These are phyloP conservation scores for Pholiota microspora DNA, from an alignment of 768 basidiomycete species.

Conservation along the genomic window DNA sequence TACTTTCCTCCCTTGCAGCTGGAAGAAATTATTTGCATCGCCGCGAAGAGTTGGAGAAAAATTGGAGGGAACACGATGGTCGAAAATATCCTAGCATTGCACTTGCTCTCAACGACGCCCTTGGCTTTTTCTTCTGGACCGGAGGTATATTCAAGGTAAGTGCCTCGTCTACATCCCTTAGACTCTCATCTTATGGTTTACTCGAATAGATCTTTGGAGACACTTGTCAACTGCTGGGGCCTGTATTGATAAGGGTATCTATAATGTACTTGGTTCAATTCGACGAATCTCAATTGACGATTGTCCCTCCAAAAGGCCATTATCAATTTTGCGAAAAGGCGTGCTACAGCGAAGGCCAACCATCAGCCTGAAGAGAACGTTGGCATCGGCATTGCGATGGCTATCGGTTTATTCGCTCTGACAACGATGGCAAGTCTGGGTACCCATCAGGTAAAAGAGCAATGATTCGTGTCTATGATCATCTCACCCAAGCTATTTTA, in stretches of 20 bases:
- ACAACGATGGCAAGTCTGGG: slow-evolving; percentile 53
- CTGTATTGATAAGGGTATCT: slow-evolving; percentile 55
- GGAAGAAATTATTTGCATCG: slow-evolving; percentile 25
- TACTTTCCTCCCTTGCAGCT: slow-evolving; percentile 26
- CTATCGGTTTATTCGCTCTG: slow-evolving; percentile 48
- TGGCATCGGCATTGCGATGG: slow-evolving; percentile 60
- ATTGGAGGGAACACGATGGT: slow-evolving; percentile 46
- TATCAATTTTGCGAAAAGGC: slow-evolving; percentile 57
- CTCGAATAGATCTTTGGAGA: slow-evolving; percentile 58
- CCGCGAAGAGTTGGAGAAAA: slow-evolving; percentile 30
- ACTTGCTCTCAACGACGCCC: slow-evolving; percentile 60
- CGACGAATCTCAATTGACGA: not conserved
- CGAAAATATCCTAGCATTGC: slow-evolving; percentile 49
- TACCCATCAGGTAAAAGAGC: slow-evolving; percentile 53
- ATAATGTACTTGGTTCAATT: not conserved
- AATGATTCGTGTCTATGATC: not conserved
- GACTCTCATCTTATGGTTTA: not conserved
- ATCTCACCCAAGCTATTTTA: not conserved
- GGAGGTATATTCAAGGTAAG: slow-evolving; percentile 58
- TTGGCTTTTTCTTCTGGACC: slow-evolving; percentile 60
- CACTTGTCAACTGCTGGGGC: slow-evolving; percentile 59
- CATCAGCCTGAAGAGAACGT: slow-evolving; percentile 36
- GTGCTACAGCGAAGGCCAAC: slow-evolving; percentile 35
- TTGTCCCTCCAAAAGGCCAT: slow-evolving; percentile 40
- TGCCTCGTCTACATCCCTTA: not conserved